Evolutionary conservation across 371 early-diverging fungal genomes (phyloP), one percentile per base, ranked within the genome.

Genomic region (Circinella umbellata): DNA sequence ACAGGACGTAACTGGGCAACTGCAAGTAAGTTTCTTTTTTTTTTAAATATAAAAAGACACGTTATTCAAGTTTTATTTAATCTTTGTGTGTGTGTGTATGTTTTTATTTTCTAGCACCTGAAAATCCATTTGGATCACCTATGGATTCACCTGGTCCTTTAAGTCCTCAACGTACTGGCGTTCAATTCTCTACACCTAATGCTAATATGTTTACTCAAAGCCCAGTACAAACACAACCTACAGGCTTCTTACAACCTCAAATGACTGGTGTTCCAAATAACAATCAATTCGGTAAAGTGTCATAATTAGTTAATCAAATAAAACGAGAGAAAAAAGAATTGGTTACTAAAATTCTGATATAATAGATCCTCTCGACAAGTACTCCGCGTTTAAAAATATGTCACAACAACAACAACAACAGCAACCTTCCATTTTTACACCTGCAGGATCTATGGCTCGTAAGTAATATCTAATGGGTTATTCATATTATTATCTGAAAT

Each of bases 51-150:
- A 27, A 27, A 27, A 27, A 1, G 27, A 1, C 27, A 27, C 27
- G 27, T 27, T 27, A 27, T 27, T 27, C 27, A 27, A 27, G 27
- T 27, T 27, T 27, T 27, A 27, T 27, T 27, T 27, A 27, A 27
- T 27, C 2, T 27, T 27, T 27, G 2, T 27, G 27, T 27, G 2
- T 27, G 27, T 27, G 2, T 27, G 27, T 27, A 27, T 27, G 27
- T 27, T 37, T 49, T 17, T n/a, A n/a, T 17, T 39, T 49, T 62
- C 46, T 65, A 81, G 84, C 85, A 0, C 84, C 86, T 13, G 76
- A 83, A 17, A 86, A 88, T 62, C 88, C 88, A 47, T 88, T 88
- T 61, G 88, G 88, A 27, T 83, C 83, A 11, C 80, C 83, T 53
- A 57, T 65, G 18, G 70, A 69, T 54, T 67, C 79, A 7, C 60